Conservation (phyloP, 139 green algal species). For the Chlorella sp. region DNA sequence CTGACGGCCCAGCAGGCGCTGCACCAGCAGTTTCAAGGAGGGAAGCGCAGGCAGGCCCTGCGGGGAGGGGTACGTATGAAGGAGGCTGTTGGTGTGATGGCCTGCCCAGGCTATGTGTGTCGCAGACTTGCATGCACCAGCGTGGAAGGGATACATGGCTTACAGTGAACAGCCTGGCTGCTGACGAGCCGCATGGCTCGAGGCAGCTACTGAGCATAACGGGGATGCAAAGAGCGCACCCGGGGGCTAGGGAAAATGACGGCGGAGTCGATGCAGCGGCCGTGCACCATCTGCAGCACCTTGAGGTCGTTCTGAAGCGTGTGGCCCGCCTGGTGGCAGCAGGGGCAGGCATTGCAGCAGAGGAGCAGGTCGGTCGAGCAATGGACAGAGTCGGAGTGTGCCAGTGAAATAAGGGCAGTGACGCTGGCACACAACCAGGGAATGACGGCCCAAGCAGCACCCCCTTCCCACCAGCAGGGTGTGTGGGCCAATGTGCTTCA, state of each 20-base stretch:
- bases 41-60: not conserved
- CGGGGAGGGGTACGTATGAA: not conserved
- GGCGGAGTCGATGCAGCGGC: slow-evolving; percentile 81
- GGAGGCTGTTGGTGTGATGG: too few relatives aligned
- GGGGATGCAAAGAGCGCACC: slow-evolving; percentile 33
- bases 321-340: slow-evolving; percentile 72
- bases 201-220: too few relatives aligned
- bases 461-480: slow-evolving; percentile 58
- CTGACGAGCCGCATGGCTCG: too few relatives aligned
- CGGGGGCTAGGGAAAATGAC: slow-evolving; percentile 84
- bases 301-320: slow-evolving; percentile 91
- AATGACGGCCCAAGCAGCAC: not conserved
- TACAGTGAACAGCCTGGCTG: too few relatives aligned
- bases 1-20: slow-evolving; percentile 43
- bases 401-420: not conserved
- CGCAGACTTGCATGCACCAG: too few relatives aligned
- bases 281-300: slow-evolving; percentile 74
- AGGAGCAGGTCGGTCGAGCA: too few relatives aligned
- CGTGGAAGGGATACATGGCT: too few relatives aligned
- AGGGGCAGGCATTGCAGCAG: not conserved
- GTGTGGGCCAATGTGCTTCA: slow-evolving; percentile 1
- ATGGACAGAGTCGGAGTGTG: too few relatives aligned
- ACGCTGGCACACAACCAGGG: not conserved
- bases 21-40: slow-evolving; percentile 31
- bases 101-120: not conserved